These are phyloP conservation scores for Sporothrix globosa DNA, from an alignment of 2,329 filamentous ascomycete species.

Conservation along the genomic window DNA sequence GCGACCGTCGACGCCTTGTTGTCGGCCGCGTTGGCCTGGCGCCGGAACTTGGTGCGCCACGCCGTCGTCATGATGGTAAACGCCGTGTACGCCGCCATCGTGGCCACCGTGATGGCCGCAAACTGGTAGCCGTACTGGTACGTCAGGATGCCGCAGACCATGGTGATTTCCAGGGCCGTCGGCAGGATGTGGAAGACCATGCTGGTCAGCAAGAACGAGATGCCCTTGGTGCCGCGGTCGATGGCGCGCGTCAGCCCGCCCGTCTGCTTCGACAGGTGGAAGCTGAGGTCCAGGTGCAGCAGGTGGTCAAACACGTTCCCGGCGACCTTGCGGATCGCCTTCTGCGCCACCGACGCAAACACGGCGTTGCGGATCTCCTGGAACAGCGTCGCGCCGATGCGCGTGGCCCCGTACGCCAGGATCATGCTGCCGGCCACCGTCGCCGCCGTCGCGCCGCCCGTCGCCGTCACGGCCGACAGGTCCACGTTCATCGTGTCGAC, in stretches of 20 bases:
- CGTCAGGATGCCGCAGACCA: constrained; percentile 95
- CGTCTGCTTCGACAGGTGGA: constrained; percentile 92
- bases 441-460: constrained; percentile 89
- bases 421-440: constrained; percentile 92
- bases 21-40: constrained; percentile 93
- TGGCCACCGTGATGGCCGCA: constrained; percentile 83
- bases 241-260: constrained; percentile 92
- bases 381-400: constrained; percentile 86
- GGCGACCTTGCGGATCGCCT: constrained; percentile 89
- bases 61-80: constrained; percentile 97
- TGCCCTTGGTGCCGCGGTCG: constrained; percentile 96
- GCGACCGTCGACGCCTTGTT: constrained; percentile 94
- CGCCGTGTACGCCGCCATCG: constrained; percentile 92
- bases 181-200: constrained; percentile 99
- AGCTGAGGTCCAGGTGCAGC: constrained; percentile 84
- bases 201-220: constrained; percentile 93
- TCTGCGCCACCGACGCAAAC: constrained; percentile 95
- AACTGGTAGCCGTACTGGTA: constrained; percentile 94
- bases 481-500: constrained; percentile 98
- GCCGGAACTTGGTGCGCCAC: constrained; percentile 95
- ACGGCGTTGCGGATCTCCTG: constrained; percentile 95
- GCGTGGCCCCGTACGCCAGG: constrained; percentile 84
- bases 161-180: constrained; percentile 87
- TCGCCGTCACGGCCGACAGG: constrained; percentile 60
- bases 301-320: constrained; percentile 91